Conservation (phyloP, 2,329 filamentous ascomycete genomes). For the Alternaria infectoria region DNA sequence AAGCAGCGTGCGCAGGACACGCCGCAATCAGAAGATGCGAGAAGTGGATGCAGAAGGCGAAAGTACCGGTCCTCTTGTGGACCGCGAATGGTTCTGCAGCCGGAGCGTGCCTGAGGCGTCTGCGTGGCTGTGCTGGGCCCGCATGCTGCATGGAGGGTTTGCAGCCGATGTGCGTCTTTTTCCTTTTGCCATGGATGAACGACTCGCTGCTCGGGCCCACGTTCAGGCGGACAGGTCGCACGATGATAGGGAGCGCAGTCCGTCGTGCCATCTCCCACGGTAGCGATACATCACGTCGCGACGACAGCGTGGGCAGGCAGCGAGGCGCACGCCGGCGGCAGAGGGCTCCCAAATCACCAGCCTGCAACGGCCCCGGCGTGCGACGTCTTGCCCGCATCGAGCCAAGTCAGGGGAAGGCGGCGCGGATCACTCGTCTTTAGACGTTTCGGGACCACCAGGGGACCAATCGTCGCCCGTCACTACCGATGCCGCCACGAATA, state of each 20-base stretch:
- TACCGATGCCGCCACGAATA: conserved; percentile 15
- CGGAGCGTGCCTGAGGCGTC: conserved; percentile 19
- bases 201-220: not conserved
- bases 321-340: conserved; percentile 5
- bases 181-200: not conserved
- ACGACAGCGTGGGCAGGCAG: not conserved
- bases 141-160: not conserved
- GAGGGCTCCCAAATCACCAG: not conserved
- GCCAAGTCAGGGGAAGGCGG: conserved; percentile 36
- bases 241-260: not conserved
- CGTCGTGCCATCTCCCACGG: not conserved
- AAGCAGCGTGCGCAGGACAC: not conserved
- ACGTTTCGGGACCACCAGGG: conserved; percentile 31
- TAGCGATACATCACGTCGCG: not conserved
- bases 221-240: not conserved
- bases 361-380: not conserved
- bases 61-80: not conserved
- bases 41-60: conserved; percentile 7
- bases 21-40: conserved; percentile 13
- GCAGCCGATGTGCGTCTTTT: not conserved
- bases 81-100: conserved; percentile 7
- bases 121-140: conserved; percentile 14
- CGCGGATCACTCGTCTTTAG: conserved; percentile 25
- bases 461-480: conserved; percentile 24
- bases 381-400: conserved; percentile 13